These are phyloP conservation scores for Aspergillus wentii DNA, from an alignment of 495 filamentous ascomycete genomes.

Conservation along the genomic window DNA sequence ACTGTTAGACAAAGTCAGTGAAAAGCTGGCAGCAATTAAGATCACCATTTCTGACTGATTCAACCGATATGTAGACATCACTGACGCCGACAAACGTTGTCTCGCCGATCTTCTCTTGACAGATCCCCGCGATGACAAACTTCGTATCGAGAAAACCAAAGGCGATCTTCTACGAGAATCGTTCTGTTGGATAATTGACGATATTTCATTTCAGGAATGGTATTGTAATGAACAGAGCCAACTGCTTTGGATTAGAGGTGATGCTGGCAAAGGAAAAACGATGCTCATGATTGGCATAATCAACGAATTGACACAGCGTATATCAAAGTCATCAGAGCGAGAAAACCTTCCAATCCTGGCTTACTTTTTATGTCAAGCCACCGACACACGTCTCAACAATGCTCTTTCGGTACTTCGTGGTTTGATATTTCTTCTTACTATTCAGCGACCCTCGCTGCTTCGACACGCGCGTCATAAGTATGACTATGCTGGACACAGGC, in stretches of 20 bases:
- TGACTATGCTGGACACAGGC: constrained; percentile 12
- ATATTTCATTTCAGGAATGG: constrained; percentile 22
- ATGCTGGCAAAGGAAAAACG: constrained; percentile 23
- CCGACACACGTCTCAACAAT: constrained; percentile 27
- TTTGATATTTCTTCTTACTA: constrained; percentile 32
- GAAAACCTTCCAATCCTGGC: constrained; percentile 9
- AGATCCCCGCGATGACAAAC: not conserved
- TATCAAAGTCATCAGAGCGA: not conserved
- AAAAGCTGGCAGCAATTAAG: not conserved
- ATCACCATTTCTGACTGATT: not conserved
- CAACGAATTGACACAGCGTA: constrained; percentile 17
- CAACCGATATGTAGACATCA: no score
- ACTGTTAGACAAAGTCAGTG: not conserved
- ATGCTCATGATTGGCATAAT: constrained; percentile 37
- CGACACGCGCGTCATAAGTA: constrained; percentile 21
- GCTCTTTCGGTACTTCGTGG: constrained; percentile 33
- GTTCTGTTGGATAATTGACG: constrained; percentile 34
- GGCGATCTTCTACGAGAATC: constrained; percentile 33
- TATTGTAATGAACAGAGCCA: not conserved
- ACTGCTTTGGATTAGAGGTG: constrained; percentile 16
- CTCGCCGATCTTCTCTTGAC: not conserved
- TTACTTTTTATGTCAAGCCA: constrained; percentile 45
- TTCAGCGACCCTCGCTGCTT: constrained; percentile 23
- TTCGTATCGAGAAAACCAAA: constrained; percentile 14
- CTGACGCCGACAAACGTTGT: constrained; percentile 4